Conservation (phyloP, 1,284 basidiomycete species). For the Moniliella sp. region DNA sequence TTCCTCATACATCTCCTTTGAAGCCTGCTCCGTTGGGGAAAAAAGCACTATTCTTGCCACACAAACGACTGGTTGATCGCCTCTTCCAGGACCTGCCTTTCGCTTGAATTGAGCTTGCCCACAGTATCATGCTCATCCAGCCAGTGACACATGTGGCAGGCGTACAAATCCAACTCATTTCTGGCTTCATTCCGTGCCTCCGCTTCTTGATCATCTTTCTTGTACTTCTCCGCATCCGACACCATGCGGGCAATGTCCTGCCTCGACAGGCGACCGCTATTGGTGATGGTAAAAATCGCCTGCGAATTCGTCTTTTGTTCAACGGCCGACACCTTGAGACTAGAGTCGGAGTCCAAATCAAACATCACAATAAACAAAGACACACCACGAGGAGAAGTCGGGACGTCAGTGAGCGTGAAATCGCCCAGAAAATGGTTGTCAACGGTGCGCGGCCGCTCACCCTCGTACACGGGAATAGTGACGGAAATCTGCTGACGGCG, state of each 20-base stretch:
- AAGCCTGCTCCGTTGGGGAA: no score
- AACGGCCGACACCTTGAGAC: slow-evolving; percentile 29
- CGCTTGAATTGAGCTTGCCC: no score
- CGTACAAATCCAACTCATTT: no score
- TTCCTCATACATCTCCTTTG: no score
- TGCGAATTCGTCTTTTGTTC: slow-evolving; percentile 31
- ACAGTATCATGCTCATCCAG: no score
- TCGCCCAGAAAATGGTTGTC: slow-evolving; percentile 34
- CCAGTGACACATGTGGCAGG: no score
- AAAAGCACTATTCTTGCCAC: no score
- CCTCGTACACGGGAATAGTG: slow-evolving; percentile 34
- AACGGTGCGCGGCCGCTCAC: slow-evolving; percentile 33
- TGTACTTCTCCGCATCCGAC: slow-evolving; percentile 34
- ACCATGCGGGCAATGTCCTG: slow-evolving; percentile 35
- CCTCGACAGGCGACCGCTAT: slow-evolving; percentile 28
- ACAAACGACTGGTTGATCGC: no score
- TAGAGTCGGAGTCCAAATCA: slow-evolving; percentile 33
- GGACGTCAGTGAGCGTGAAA: slow-evolving; percentile 33
- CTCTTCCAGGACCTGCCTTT: no score
- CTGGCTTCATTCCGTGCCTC: no score
- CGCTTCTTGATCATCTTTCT: slow-evolving; percentile 32
- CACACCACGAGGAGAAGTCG: slow-evolving; percentile 31
- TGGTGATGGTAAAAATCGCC: slow-evolving; percentile 35
- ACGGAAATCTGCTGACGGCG: no score
- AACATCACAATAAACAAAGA: slow-evolving; percentile 31